Evolutionary conservation across 345 rosid genomes (phyloP).

Genomic region (Populus deltoides): DNA sequence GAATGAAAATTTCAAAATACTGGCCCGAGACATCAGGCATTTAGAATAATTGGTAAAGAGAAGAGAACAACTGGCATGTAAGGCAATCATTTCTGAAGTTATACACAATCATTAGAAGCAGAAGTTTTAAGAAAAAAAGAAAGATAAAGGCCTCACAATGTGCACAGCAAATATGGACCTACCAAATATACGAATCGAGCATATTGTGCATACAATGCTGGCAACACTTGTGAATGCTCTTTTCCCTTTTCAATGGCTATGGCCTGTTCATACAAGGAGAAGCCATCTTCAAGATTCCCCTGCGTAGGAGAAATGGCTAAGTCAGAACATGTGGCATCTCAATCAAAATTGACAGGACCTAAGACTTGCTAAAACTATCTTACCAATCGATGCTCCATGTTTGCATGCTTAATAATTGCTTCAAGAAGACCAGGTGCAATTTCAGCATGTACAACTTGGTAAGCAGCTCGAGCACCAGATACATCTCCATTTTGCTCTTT

Average conservation of each 20-base stretch:
- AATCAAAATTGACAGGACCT: conserved; percentile 7
- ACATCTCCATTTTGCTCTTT: conserved; percentile 84
- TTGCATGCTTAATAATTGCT: conserved; percentile 91
- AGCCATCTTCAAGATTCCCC: conserved; percentile 81
- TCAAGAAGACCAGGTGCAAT: conserved; percentile 91
- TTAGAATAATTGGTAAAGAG: background rate
- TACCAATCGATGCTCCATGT: conserved; percentile 91
- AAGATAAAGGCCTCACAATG: background rate
- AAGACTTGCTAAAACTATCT: conserved; percentile 25
- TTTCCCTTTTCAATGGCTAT: conserved; percentile 94
- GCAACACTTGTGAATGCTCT: conserved; percentile 74
- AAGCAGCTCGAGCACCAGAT: conserved; percentile 86
- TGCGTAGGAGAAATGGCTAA: conserved; percentile 30
- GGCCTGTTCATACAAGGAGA: conserved; percentile 78
- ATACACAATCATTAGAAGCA: background rate
- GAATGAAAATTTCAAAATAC: background rate
- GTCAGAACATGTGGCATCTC: conserved; percentile 15
- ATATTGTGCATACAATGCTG: conserved; percentile 83
- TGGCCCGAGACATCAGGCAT: background rate
- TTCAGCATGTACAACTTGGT: conserved; percentile 76
- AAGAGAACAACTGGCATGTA: background rate
- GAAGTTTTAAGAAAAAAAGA: background rate
- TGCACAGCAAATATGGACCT: conserved; percentile 17
- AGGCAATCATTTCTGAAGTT: background rate
- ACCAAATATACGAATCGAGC: conserved; percentile 77